Evolutionary conservation across 1,284 basidiomycete genomes (phyloP).

Genomic region (Cryptococcus sp.): DNA sequence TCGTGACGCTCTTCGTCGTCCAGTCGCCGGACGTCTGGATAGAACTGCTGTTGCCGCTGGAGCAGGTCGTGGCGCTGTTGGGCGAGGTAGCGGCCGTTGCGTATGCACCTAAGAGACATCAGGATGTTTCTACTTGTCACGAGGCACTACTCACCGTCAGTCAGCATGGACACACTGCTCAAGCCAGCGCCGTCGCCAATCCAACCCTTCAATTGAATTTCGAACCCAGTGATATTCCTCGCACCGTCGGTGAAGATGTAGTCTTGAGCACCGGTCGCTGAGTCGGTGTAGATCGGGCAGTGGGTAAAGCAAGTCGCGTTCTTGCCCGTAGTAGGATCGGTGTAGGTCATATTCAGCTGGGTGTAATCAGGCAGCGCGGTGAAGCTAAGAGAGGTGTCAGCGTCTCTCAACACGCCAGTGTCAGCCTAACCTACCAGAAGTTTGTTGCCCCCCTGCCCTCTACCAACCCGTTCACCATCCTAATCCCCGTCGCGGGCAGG

Average conservation of each 20-base stretch:
- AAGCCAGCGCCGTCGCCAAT: constrained; percentile 77
- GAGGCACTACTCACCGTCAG: constrained; percentile 63
- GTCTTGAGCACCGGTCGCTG: constrained; percentile 64
- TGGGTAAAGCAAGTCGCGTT: constrained; percentile 68
- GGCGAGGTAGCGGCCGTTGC: constrained; percentile 63
- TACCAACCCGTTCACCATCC: constrained; percentile 87
- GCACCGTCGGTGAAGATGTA: constrained; percentile 73
- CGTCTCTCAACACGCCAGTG: not conserved
- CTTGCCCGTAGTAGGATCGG: constrained; percentile 72
- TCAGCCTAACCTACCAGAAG: constrained; percentile 66
- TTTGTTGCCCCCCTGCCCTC: constrained; percentile 74
- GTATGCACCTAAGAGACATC: constrained; percentile 60
- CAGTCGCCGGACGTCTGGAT: constrained; percentile 66
- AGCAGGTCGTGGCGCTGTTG: constrained; percentile 69
- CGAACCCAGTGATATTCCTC: constrained; percentile 61
- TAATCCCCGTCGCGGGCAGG: constrained; percentile 64
- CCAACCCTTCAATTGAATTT: constrained; percentile 76
- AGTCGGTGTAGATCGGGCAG: constrained; percentile 74
- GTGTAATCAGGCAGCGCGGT: constrained; percentile 86
- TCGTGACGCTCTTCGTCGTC: constrained; percentile 64
- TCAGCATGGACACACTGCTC: constrained; percentile 85
- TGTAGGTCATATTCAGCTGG: constrained; percentile 71
- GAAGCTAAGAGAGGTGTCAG: constrained; percentile 58
- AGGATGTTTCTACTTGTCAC: no score
- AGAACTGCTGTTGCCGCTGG: constrained; percentile 68